Evolutionary conservation across 768 basidiomycete species (phyloP).

Genomic region (Phanerodontia chrysosporium): DNA sequence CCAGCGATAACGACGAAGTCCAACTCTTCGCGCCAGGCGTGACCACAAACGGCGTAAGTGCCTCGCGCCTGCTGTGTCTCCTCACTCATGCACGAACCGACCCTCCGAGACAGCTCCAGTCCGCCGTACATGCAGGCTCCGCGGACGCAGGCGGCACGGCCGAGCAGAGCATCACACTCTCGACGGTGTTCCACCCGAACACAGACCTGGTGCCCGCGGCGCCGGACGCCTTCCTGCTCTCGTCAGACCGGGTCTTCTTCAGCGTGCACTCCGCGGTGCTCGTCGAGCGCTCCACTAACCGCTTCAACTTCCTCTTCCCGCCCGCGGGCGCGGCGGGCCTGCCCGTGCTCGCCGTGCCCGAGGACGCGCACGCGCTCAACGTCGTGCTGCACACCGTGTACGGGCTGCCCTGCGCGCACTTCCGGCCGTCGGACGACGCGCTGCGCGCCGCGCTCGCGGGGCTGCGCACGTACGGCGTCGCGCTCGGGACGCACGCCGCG

Average conservation of each 20-base stretch:
- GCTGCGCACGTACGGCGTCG: constrained; percentile 57
- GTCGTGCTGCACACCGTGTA: constrained; percentile 71
- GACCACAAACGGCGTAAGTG: too few species aligned
- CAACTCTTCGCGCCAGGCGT: too few species aligned
- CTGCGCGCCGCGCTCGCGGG: constrained; percentile 52
- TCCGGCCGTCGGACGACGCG: constrained; percentile 60
- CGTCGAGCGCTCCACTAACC: constrained; percentile 58
- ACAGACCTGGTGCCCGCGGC: constrained; percentile 47
- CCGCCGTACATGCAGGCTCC: too few species aligned
- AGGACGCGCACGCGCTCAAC: constrained; percentile 61
- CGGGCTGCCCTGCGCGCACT: constrained; percentile 70
- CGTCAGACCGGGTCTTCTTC: constrained; percentile 81
- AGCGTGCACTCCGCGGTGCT: constrained; percentile 67
- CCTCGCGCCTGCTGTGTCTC: too few species aligned
- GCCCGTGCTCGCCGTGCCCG: constrained; percentile 52
- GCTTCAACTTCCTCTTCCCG: constrained; percentile 57
- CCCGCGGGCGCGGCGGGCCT: constrained; percentile 20
- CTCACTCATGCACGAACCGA: too few species aligned
- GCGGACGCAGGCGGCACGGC: too few species aligned
- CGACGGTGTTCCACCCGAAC: constrained; percentile 76
- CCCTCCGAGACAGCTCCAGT: too few species aligned
- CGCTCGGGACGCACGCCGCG: constrained; percentile 40
- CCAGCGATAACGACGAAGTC: too few species aligned
- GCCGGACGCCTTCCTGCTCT: constrained; percentile 62
- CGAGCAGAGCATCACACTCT: constrained; percentile 55